A percentile compares a stretch with the other conserved stretches of the same genome.
phyloP scores from a whole-genome alignment of 148 eudicot genomes.

The Silene conica region DNA sequence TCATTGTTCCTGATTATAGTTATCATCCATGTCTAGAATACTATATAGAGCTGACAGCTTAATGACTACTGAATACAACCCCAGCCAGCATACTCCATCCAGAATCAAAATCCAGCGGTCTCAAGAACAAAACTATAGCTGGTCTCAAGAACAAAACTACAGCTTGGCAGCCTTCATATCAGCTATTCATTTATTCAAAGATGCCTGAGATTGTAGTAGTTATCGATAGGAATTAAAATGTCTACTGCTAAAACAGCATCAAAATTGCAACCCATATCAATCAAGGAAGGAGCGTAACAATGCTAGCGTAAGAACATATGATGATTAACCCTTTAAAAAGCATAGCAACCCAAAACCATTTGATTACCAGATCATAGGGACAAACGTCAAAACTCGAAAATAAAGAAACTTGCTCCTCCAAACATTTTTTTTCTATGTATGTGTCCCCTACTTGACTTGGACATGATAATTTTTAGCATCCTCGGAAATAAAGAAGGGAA shows the following conservation, averaged over 20 bases:
- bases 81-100: neutral
- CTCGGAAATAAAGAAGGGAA: neutral
- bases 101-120: neutral
- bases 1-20: neutral
- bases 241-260: neutral
- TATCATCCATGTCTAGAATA: neutral
- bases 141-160: neutral
- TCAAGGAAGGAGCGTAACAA: no score
- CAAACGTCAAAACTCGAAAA: neutral
- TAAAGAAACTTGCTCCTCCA: neutral
- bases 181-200: neutral
- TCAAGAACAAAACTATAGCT: neutral
- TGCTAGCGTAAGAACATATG: no score
- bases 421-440: neutral
- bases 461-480: neutral
- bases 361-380: neutral
- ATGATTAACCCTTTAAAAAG: neutral
- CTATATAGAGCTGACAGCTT: neutral
- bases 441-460: neutral
- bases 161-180: neutral
- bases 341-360: neutral
- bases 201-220: neutral
- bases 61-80: neutral
- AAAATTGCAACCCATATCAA: no score
- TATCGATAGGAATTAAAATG: neutral